Conservation (phyloP, 2,329 filamentous ascomycete genomes). For the Phaeomoniella chlamydospora region DNA sequence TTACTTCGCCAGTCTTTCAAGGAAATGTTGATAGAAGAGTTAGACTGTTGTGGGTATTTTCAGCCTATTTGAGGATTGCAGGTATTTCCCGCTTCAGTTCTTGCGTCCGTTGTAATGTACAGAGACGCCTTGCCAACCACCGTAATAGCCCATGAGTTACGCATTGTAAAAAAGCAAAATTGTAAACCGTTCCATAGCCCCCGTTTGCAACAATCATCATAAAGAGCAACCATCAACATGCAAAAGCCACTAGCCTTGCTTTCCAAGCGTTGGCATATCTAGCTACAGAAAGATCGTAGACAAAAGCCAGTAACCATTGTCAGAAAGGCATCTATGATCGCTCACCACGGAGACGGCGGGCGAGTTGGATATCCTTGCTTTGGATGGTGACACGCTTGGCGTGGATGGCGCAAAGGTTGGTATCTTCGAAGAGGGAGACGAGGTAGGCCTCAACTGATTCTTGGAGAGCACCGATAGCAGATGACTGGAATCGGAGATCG, state of each 20-base stretch:
- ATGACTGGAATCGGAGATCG: constrained; percentile 93
- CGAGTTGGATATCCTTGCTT: constrained; percentile 89
- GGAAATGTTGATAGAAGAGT: too few relatives aligned
- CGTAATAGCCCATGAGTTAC: neutral
- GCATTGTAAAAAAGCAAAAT: neutral
- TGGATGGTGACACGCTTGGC: constrained; percentile 98
- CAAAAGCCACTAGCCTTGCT: neutral
- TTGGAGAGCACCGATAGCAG: constrained; percentile 91
- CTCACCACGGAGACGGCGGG: constrained; percentile 87
- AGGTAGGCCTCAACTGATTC: constrained; percentile 98
- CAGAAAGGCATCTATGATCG: constrained; percentile 48
- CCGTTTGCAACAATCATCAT: neutral
- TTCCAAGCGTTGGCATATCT: neutral
- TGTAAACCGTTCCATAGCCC: neutral
- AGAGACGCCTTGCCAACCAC: neutral
- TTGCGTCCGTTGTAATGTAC: neutral
- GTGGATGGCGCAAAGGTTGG: constrained; percentile 96
- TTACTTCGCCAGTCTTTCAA: too few relatives aligned
- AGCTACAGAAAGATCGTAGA: neutral
- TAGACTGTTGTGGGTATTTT: neutral
- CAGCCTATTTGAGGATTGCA: neutral
- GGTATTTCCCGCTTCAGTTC: neutral
- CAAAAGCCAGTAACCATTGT: neutral
- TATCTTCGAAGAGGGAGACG: constrained; percentile 95
- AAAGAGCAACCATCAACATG: neutral